Percentiles rank a stretch among this genome's conserved stretches.
These are phyloP conservation scores for Suhomyces tanzawaensis DNA, from an alignment of 805 yeast genomes.

Conservation along the genomic window DNA sequence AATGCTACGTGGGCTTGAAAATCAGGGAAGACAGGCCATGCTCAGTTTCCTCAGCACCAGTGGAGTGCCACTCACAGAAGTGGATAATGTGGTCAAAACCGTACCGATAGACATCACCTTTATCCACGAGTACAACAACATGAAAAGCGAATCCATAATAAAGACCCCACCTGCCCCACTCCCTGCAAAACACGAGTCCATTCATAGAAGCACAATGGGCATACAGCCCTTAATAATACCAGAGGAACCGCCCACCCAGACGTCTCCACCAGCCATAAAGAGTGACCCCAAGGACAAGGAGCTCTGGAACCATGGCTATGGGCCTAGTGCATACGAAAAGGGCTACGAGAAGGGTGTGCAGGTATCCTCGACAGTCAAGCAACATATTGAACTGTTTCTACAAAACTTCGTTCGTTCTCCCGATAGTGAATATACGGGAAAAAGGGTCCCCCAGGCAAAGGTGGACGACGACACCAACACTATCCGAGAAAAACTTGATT, in stretches of 20 bases:
- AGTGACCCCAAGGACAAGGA: constrained; percentile 4
- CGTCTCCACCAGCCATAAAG: neutral
- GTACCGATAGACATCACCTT: constrained; percentile 31
- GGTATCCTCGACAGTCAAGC: constrained; percentile 19
- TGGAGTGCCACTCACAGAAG: constrained; percentile 17
- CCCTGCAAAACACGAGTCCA: neutral
- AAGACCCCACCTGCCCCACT: neutral
- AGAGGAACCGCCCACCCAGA: constrained; percentile 3
- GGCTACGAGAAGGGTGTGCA: constrained; percentile 36
- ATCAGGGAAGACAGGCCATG: constrained; percentile 35
- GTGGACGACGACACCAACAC: constrained; percentile 37
- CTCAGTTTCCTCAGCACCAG: constrained; percentile 22
- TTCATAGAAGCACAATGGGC: constrained; percentile 14
- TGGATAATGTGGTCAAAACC: constrained; percentile 14
- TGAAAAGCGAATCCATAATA: neutral
- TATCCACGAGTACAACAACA: constrained; percentile 9
- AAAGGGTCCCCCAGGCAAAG: neutral
- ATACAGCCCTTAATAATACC: constrained; percentile 19
- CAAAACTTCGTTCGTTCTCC: neutral
- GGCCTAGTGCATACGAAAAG: constrained; percentile 29
- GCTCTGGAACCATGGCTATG: constrained; percentile 19
- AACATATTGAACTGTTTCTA: constrained; percentile 8
- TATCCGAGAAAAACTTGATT: constrained; percentile 29
- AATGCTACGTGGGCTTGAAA: constrained; percentile 37
- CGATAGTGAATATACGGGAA: neutral